A percentile compares a stretch with the other conserved stretches of the same genome.
Conservation (phyloP, 2,329 filamentous ascomycete species). For the Dactylellina leptospora region DNA sequence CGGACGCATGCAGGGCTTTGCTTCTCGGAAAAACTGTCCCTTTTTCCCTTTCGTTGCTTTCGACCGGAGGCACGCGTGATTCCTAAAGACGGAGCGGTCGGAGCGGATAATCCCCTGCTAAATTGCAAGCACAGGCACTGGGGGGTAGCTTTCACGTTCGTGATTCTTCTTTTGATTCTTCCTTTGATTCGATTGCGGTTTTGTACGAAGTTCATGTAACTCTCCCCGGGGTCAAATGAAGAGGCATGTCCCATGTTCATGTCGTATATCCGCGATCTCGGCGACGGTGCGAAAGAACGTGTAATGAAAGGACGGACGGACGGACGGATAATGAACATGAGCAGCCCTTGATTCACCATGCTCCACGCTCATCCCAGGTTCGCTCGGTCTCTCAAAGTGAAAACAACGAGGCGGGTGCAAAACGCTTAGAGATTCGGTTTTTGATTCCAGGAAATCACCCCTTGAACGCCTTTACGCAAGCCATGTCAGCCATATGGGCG, state of each 20-base stretch:
- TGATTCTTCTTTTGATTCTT: not conserved
- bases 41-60: slow-evolving; percentile 1
- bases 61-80: slow-evolving; percentile 14
- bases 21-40: slow-evolving; percentile 37
- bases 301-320: slow-evolving; percentile 2
- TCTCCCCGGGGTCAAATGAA: too few species aligned
- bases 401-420: slow-evolving; percentile 23
- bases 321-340: slow-evolving; percentile 4
- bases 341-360: slow-evolving; percentile 13
- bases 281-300: slow-evolving; percentile 10
- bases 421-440: slow-evolving; percentile 8
- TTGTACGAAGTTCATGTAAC: too few species aligned
- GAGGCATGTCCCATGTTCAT: slow-evolving; percentile 17
- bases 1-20: not conserved
- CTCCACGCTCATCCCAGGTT: slow-evolving; percentile 21
- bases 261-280: slow-evolving; percentile 23
- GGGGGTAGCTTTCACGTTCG: not conserved
- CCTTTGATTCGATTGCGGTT: not conserved
- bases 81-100: slow-evolving; percentile 15
- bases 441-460: slow-evolving; percentile 32
- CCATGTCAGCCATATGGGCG: slow-evolving; percentile 36
- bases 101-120: not conserved
- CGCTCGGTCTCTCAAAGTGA: slow-evolving; percentile 4
- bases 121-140: not conserved
- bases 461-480: slow-evolving; percentile 13